Conservation (phyloP, 208 protist species). For the Crithidia expoeki region DNA sequence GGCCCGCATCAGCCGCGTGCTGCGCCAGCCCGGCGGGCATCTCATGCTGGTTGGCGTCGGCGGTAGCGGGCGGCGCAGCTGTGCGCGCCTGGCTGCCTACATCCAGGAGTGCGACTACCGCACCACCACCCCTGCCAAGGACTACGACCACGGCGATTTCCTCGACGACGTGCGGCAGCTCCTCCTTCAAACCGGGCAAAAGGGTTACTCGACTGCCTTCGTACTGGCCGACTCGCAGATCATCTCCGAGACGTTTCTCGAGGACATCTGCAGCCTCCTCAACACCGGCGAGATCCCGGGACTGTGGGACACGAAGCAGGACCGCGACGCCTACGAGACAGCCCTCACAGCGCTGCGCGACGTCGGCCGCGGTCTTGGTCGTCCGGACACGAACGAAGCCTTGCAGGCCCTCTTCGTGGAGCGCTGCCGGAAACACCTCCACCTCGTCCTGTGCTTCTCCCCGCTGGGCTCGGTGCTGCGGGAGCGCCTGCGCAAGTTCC, state of each 20-base stretch:
- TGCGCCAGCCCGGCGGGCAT: constrained; percentile 95
- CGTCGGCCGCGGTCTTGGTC: constrained; percentile 77
- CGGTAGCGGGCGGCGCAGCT: constrained; percentile 95
- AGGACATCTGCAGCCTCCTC: constrained; percentile 98
- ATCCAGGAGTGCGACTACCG: constrained; percentile 94
- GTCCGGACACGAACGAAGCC: constrained; percentile 84
- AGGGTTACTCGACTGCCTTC: constrained; percentile 94
- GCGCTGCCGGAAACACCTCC: constrained; percentile 93
- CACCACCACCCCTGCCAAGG: constrained; percentile 93
- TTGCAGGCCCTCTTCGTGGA: constrained; percentile 93
- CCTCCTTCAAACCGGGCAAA: constrained; percentile 90
- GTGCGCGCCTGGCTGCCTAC: constrained; percentile 93
- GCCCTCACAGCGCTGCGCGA: constrained; percentile 87
- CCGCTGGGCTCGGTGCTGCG: constrained; percentile 96
- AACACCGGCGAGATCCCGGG: constrained; percentile 97
- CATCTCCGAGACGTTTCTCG: constrained; percentile 94
- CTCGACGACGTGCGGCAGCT: constrained; percentile 96
- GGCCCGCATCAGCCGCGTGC: constrained; percentile 94
- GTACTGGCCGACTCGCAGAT: constrained; percentile 97
- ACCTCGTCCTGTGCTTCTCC: constrained; percentile 97
- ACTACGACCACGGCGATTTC: constrained; percentile 95
- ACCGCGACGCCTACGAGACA: constrained; percentile 91
- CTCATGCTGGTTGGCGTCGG: constrained; percentile 97
- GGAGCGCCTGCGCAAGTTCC: constrained; percentile 96
- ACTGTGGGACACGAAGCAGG: constrained; percentile 93